Evolutionary conservation across 1,139 yeast species (phyloP), one percentile per base, ranked within the genome.

Genomic region (Yamadazyma aaseri): DNA sequence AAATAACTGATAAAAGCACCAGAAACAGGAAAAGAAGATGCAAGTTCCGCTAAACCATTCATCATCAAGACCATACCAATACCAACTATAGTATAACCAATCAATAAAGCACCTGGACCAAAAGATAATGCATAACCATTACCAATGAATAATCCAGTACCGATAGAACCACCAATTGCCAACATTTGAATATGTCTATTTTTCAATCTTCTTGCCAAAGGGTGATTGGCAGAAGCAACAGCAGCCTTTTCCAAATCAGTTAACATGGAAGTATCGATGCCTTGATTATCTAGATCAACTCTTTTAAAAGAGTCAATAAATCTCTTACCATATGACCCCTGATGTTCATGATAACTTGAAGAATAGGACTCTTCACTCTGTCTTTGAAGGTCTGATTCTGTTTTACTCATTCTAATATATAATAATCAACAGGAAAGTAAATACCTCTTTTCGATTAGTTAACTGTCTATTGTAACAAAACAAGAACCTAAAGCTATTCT

Each of bases 41-140:
- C 75, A 41, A 79, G 56, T 54, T 79, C 86, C 18, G 83, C 85
- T 29, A 79, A 64, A 10, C 79, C 73, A 45, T 73, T 74, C 45
- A 79, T 73, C 31, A 79, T 78, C 46, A 73, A 63, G 47, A 69
- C 75, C 40, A 79, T 58, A 39, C 68, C 51, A 33, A 58, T 54
- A 20, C 73, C 73, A 20, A 68, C 69, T 37, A 69, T 55, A 48
- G 60, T 61, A 49, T 49, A 63, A 44, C 76, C 80, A 38, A 81
- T 73, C 20, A 81, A 63, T 28, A 79, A 54, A 31, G 80, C 69
- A 3, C 80, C 87, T 10, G 92, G 90, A 28, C 92, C 92, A 13
- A 63, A 66, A 31, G 32, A 30, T 42, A 87, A 63, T 2, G 84
- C 83, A 34, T 73, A 70, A 18, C 95, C 95, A 40, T 82, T 75